Base-by-base conservation (phyloP, 2,329 filamentous ascomycete species). In the Berkeleyomyces basicola region DNA sequence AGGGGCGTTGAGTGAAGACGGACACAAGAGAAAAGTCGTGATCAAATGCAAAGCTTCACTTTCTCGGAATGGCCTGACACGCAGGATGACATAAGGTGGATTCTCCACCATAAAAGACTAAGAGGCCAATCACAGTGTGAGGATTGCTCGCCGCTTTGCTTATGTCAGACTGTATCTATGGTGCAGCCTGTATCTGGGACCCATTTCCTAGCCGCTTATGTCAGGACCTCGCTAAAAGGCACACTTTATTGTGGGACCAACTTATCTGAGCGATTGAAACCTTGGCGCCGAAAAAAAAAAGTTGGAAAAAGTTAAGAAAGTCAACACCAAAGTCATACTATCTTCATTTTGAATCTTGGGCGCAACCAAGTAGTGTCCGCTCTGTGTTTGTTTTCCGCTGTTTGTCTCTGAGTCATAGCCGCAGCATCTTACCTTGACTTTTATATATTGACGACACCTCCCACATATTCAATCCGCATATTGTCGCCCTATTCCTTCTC, bases 221-320 rank as follows among this genome's bases (percentile, higher is more conserved):
- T 63, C 58, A 63, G 43, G 55, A 3, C 2, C 2, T 4, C 0
- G 36, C 44, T 47, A 51, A 11, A 64, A 23, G 7, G n/a, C 4
- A 9, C n/a, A 36, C 10, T 5, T 36, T 47, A 7, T 11, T 31
- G 14, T 39, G 58, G 58, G 36, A 16, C 43, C 16, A 51, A 39
- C 42, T 61, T 55, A 43, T 55, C 58, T 46, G 39, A 44, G 58
- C 42, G 44, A 31, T 31, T 59, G 61, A 40, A 53, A 46, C 58
- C 58, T 57, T 42, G 46, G 23, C 37, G 11, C 60, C 61, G 47
- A 51, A 53, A 57, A 64, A 64, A 63, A 63, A 64, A 64, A 61
- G 62, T 61, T 61, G 58, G 37, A 40, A 44, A 36, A 40, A 31
- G n/a, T 46, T 40, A 16, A 51, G 42, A 63, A 40, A 51, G 10